These are phyloP conservation scores for Salicornia ramosissima DNA, from an alignment of 148 eudicot species.

Conservation along the genomic window DNA sequence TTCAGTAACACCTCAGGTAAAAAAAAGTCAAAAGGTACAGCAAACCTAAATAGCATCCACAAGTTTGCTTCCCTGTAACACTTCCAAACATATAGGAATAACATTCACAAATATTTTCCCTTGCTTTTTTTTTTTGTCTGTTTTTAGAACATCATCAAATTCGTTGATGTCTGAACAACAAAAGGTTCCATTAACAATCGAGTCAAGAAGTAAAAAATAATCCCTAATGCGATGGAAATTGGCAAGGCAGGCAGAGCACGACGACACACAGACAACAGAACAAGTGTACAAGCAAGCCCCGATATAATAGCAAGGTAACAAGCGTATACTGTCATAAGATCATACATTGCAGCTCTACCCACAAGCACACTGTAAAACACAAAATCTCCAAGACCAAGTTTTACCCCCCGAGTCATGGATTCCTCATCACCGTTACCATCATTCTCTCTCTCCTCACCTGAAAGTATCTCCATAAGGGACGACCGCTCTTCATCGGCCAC, in stretches of 20 bases:
- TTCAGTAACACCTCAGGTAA: too few relatives aligned
- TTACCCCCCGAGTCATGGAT: conserved; percentile 46
- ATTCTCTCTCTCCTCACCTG: conserved; percentile 10
- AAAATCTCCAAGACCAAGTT: conserved; percentile 91
- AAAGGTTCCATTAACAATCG: conserved; percentile 93
- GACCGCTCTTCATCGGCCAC: conserved; percentile 37
- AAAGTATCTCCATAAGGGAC: conserved; percentile 35
- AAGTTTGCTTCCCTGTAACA: too few relatives aligned
- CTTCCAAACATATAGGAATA: not conserved
- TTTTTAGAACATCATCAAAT: conserved; percentile 77
- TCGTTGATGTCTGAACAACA: conserved; percentile 75
- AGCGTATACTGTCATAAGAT: conserved; percentile 96
- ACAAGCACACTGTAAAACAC: conserved; percentile 93
- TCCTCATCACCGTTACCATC: conserved; percentile 23
- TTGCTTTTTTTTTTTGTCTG: not conserved
- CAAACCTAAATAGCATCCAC: too few relatives aligned
- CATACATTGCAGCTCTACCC: conserved; percentile 99
- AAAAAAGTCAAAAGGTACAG: too few relatives aligned
- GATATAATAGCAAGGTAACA: conserved; percentile 96
- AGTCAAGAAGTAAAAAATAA: conserved; percentile 86
- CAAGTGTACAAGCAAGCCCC: conserved; percentile 87
- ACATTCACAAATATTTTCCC: not conserved
- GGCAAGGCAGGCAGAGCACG: conserved; percentile 94
- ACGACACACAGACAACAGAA: conserved; percentile 72
- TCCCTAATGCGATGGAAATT: conserved; percentile 76